Conservation (phyloP, 2,329 filamentous ascomycete genomes). For the Rutstroemia sp. region DNA sequence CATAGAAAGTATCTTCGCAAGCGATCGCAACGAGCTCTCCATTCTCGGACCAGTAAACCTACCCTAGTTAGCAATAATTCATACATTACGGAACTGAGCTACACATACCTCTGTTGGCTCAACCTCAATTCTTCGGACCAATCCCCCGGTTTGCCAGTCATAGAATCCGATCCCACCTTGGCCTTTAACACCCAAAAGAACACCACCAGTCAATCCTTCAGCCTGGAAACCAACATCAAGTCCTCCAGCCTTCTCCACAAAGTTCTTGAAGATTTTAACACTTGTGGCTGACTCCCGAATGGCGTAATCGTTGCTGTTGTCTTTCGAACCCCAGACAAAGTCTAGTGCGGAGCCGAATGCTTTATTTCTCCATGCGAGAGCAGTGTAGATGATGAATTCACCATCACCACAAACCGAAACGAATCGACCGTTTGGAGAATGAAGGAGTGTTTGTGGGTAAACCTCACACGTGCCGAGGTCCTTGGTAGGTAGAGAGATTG, state of each 20-base stretch:
- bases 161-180: constrained; percentile 94
- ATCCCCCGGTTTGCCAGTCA: constrained; percentile 84
- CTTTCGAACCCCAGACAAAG: constrained; percentile 95
- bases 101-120: constrained; percentile 43
- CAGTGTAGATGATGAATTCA: constrained; percentile 98
- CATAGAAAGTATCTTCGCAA: constrained; percentile 93
- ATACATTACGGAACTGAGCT: neutral
- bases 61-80: constrained; percentile 8
- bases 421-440: constrained; percentile 92
- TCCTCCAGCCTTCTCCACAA: constrained; percentile 82
- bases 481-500: constrained; percentile 81
- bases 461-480: constrained; percentile 95
- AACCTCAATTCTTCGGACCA: constrained; percentile 87
- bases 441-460: constrained; percentile 87
- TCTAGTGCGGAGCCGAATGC: constrained; percentile 92
- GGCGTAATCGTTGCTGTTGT: constrained; percentile 97
- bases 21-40: constrained; percentile 89
- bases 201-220: constrained; percentile 81
- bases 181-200: constrained; percentile 88
- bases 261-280: constrained; percentile 97
- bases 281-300: constrained; percentile 91
- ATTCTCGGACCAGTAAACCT: constrained; percentile 96
- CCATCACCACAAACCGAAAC: constrained; percentile 89
- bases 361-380: constrained; percentile 94
- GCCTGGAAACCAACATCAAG: constrained; percentile 94